Percentiles rank a stretch among this genome's conserved stretches.
These are phyloP conservation scores for Citrus cavaleriei DNA, from an alignment of 345 rosid genomes.

Conservation along the genomic window DNA sequence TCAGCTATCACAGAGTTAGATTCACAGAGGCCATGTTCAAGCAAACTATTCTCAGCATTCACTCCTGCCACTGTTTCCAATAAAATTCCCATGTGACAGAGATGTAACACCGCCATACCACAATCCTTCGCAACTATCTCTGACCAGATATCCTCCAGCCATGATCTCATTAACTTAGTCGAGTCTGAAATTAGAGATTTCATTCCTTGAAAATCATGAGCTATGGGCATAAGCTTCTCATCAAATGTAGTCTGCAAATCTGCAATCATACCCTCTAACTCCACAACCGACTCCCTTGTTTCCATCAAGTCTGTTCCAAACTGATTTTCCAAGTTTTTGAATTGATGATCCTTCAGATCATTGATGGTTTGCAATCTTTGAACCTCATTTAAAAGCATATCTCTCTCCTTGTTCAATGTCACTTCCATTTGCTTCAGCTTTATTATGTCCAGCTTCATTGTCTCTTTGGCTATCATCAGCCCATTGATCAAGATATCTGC, in stretches of 20 bases:
- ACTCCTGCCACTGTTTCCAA: conserved; percentile 80
- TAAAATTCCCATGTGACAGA: conserved; percentile 87
- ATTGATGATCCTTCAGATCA: conserved; percentile 45
- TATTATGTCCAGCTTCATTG: conserved; percentile 60
- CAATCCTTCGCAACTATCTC: conserved; percentile 84
- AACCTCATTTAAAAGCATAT: conserved; percentile 44
- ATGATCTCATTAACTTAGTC: conserved; percentile 45
- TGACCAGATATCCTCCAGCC: conserved; percentile 94
- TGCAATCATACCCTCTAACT: conserved; percentile 51
- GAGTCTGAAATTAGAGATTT: conserved; percentile 55
- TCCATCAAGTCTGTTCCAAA: conserved; percentile 51
- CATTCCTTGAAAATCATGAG: conserved; percentile 40
- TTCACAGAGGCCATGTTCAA: conserved; percentile 67
- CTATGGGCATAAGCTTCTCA: conserved; percentile 40
- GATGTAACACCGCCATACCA: conserved; percentile 82
- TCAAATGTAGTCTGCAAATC: conserved; percentile 41
- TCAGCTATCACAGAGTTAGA: conserved; percentile 65
- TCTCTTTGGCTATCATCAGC: conserved; percentile 71
- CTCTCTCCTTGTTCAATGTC: conserved; percentile 51
- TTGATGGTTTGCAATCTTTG: conserved; percentile 54
- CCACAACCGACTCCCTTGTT: conserved; percentile 47
- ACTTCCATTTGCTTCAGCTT: conserved; percentile 45
- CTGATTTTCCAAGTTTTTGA: conserved; percentile 58
- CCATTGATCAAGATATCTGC: conserved; percentile 82
- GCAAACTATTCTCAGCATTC: conserved; percentile 83